Evolutionary conservation across 805 yeast genomes (phyloP).

Genomic region (Suhomyces sp.): DNA sequence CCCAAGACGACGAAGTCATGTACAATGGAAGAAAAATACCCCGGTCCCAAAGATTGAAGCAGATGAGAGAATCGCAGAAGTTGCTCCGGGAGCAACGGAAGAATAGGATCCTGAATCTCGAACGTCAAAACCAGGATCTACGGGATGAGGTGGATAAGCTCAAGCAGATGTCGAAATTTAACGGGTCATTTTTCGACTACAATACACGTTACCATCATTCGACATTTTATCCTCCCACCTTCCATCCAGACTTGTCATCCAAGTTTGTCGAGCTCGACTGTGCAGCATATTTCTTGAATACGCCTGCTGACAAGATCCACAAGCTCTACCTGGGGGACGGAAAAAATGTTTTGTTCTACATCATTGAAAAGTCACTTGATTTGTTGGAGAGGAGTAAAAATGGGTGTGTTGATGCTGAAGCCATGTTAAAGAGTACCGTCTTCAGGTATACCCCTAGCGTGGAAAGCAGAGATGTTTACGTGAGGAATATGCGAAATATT

Average conservation of each 20-base stretch:
- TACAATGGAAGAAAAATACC: slow-evolving; percentile 3
- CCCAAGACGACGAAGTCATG: neutral
- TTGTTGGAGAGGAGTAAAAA: neutral
- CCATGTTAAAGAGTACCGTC: neutral
- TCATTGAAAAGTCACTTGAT: neutral
- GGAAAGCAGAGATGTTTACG: neutral
- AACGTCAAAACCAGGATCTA: slow-evolving; percentile 1
- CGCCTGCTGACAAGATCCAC: neutral
- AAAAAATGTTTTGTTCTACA: neutral
- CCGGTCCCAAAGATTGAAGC: slow-evolving; percentile 3
- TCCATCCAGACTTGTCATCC: neutral
- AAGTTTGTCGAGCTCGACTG: neutral
- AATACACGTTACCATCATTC: neutral
- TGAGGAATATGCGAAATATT: neutral
- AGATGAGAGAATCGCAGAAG: slow-evolving; percentile 10
- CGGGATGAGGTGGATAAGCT: neutral
- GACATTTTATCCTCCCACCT: neutral
- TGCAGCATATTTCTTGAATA: neutral
- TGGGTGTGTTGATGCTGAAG: neutral
- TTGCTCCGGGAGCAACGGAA: slow-evolving; percentile 6
- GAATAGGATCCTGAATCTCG: slow-evolving; percentile 4
- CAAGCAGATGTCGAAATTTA: neutral
- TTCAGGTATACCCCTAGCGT: slow-evolving; percentile 3
- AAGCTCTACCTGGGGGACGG: slow-evolving; percentile 5
- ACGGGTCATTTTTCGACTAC: neutral